Percentiles rank a stretch among this genome's conserved stretches.
phyloP scores from a whole-genome alignment of 345 rosid species.

The Brassica incana region DNA sequence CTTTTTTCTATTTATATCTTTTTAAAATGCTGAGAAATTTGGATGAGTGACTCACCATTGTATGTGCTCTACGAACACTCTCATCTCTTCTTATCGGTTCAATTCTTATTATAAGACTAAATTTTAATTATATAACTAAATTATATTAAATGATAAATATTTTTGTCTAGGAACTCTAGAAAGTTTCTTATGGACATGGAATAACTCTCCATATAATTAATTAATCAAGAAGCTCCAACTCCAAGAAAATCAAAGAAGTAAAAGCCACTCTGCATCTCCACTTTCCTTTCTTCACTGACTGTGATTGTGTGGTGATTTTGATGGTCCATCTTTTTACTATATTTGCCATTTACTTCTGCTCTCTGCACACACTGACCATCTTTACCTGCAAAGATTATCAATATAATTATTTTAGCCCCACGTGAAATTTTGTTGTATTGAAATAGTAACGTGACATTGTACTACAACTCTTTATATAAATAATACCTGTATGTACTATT shows the following conservation, averaged over 20 bases:
- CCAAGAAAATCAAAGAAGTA: conserved; percentile 42
- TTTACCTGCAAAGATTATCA: conserved; percentile 35
- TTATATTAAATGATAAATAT: neutral
- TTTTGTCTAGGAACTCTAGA: neutral
- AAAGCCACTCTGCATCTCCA: conserved; percentile 29
- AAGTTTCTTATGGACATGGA: neutral
- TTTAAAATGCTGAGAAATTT: no score
- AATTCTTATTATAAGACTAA: no score
- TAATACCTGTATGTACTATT: conserved; percentile 30
- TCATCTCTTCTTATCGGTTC: no score
- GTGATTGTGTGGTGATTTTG: conserved; percentile 37
- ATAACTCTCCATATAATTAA: conserved; percentile 2
- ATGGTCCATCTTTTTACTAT: conserved; percentile 43
- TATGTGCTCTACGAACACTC: no score
- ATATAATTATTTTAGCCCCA: conserved; percentile 29
- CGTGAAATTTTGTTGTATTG: conserved; percentile 39
- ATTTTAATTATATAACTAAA: neutral
- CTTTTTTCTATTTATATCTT: no score
- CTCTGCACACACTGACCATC: conserved; percentile 42
- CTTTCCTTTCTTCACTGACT: conserved; percentile 31
- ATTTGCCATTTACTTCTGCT: conserved; percentile 40
- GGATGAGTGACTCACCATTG: no score
- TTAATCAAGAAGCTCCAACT: conserved; percentile 34
- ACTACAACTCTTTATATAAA: conserved; percentile 29
- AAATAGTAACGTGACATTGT: conserved; percentile 36